phyloP scores from a whole-genome alignment of 2,329 filamentous ascomycete species.

The Trichoderma atroviride region DNA sequence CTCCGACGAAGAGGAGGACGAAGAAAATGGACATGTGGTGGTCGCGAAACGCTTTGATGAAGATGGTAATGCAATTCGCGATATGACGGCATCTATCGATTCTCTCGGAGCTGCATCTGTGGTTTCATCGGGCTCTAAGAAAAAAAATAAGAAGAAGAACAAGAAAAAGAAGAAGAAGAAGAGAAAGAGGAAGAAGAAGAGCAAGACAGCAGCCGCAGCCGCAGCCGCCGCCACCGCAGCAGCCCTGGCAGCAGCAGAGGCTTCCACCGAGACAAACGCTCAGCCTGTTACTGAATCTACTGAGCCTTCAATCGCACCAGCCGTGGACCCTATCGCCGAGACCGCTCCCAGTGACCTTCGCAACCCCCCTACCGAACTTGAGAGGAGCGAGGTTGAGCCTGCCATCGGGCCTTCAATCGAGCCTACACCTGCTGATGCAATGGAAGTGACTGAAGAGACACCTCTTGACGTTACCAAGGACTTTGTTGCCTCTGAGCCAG shows the following conservation, averaged over 20 bases:
- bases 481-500: neutral
- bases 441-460: neutral
- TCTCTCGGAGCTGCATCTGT: neutral
- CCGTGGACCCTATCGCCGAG: neutral
- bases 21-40: conserved; percentile 3
- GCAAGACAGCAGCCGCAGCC: neutral
- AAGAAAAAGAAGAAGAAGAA: conserved; percentile 15
- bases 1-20: conserved; percentile 3
- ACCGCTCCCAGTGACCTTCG: neutral
- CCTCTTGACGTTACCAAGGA: neutral
- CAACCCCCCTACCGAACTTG: neutral
- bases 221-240: conserved; percentile 1
- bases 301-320: neutral
- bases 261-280: neutral
- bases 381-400: neutral
- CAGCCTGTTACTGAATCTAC: neutral
- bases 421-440: neutral
- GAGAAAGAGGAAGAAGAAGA: conserved; percentile 15
- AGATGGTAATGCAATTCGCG: conserved; percentile 2
- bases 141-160: conserved; percentile 29
- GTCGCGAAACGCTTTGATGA: neutral
- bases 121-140: conserved; percentile 26
- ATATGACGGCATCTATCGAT: conserved; percentile 16
- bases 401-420: neutral
- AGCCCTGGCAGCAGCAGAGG: neutral